Evolutionary conservation across 257 asterid genomes (phyloP), one percentile per base, ranked within the genome.

Genomic region (Oldenlandia corymbosa): DNA sequence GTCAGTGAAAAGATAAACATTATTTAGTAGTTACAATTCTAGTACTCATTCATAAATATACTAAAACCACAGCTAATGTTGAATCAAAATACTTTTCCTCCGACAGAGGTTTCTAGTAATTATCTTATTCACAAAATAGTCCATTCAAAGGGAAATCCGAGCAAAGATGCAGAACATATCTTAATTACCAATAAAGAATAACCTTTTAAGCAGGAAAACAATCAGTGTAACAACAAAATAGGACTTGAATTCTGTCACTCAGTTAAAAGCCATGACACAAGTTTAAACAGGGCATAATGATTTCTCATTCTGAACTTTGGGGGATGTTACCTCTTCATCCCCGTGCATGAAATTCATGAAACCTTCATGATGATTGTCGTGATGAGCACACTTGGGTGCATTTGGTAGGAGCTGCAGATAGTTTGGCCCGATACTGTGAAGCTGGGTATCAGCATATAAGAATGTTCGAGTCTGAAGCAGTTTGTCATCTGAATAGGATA

Each of bases 371-470:
- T 78, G 79, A 62, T 80, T 80, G 70, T 75, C 77, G 71, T 80
- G 85, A 80, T 77, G 81, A 60, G 71, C 71, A 49, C 81, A 69
- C 70, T 80, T 80, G 65, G 85, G 85, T 64, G 85, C 83, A 60
- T 80, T 80, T 42, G 20, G 79, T 14, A 83, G 85, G 42, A 80
- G 83, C 75, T 80, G 85, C 52, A 80, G 73, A 69, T 80, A 80
- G 63, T 80, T 80, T 30, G 85, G 85, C 34, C 85, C 85, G 46
- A 80, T 79, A 62, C 85, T 75, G 68, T 80, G 77, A 30, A 83
- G 68, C 72, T 80, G 85, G 37, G 83, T 80, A 50, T 80, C 85
- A 32, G 75, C 62, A 55, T 80, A 80, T 1, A 83, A 70, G 68
- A 80, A 80, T 56, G 73, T 52, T 13, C 85, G 75, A 66, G 79